These are phyloP conservation scores for Fusarium pseudonygamai DNA, from an alignment of 2,329 filamentous ascomycete genomes.

Conservation along the genomic window DNA sequence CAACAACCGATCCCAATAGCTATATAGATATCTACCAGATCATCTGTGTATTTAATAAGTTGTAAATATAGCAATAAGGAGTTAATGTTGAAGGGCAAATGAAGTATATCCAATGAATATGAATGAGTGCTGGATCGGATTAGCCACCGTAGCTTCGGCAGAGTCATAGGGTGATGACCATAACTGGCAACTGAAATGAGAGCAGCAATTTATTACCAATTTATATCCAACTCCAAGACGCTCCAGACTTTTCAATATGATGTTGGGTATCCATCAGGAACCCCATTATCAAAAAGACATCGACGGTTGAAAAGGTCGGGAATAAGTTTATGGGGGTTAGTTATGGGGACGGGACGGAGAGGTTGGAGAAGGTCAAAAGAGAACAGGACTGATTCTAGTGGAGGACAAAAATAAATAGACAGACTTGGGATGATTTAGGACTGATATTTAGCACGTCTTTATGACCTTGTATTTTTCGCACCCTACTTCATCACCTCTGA, in stretches of 20 bases:
- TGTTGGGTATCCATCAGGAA: not conserved
- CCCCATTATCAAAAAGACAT: not conserved
- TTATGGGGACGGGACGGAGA: not conserved
- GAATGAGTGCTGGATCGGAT: not conserved
- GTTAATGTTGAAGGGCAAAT: not conserved
- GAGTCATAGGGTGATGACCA: not conserved
- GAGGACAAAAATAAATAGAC: not conserved
- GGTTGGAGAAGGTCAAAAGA: constrained; percentile 11
- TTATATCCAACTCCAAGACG: not conserved
- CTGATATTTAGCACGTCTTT: not conserved
- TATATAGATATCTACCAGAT: too few relatives aligned
- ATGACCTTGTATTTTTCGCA: not conserved
- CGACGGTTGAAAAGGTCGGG: not conserved
- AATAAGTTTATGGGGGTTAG: not conserved
- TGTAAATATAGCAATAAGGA: not conserved
- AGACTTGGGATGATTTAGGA: not conserved
- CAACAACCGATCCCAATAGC: too few relatives aligned
- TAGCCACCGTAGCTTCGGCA: not conserved
- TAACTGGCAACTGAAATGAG: not conserved
- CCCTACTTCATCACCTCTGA: not conserved
- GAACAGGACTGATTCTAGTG: not conserved
- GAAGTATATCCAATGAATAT: not conserved
- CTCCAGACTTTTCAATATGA: not conserved
- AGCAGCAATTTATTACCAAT: not conserved
- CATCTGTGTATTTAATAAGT: not conserved